These are phyloP conservation scores for Ashbya aceris DNA, from an alignment of 1,139 yeast species.

Conservation along the genomic window DNA sequence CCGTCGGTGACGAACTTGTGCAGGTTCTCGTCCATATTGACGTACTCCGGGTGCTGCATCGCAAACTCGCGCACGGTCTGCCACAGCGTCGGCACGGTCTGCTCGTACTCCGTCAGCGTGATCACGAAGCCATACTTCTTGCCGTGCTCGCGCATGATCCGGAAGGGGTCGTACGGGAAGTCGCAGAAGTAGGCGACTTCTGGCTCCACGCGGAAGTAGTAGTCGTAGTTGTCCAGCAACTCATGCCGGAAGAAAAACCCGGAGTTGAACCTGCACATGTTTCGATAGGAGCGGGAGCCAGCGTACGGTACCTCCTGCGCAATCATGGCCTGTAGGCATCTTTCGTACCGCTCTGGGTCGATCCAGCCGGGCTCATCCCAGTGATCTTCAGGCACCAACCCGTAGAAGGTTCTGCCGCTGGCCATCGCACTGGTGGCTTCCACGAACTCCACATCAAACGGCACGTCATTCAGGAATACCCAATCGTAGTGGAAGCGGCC, in stretches of 20 bases:
- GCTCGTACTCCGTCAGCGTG: conserved; percentile 64
- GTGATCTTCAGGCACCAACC: conserved; percentile 51
- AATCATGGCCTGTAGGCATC: conserved; percentile 45
- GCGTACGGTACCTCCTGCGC: conserved; percentile 67
- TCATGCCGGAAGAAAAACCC: conserved; percentile 75
- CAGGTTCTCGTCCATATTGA: conserved; percentile 58
- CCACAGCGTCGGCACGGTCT: conserved; percentile 84
- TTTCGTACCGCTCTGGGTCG: conserved; percentile 34
- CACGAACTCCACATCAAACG: conserved; percentile 61
- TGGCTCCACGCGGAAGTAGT: conserved; percentile 94
- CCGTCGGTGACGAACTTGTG: conserved; percentile 60
- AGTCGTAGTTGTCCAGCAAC: conserved; percentile 55
- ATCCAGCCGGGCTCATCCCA: conserved; percentile 62
- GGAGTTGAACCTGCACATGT: conserved; percentile 76
- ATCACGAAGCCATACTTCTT: conserved; percentile 86
- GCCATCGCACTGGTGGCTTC: conserved; percentile 66
- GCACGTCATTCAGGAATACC: conserved; percentile 81
- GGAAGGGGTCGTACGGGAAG: conserved; percentile 73
- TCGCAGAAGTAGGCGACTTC: conserved; percentile 81
- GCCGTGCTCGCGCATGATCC: conserved; percentile 56
- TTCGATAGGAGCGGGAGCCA: conserved; percentile 64
- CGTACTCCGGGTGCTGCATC: conserved; percentile 45
- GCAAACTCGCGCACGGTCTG: conserved; percentile 59
- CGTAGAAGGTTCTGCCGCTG: conserved; percentile 63
- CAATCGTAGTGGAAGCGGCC: conserved; percentile 67